phyloP scores from a whole-genome alignment of 1,284 basidiomycete genomes.

The Erythrobasidium hasegawianum region DNA sequence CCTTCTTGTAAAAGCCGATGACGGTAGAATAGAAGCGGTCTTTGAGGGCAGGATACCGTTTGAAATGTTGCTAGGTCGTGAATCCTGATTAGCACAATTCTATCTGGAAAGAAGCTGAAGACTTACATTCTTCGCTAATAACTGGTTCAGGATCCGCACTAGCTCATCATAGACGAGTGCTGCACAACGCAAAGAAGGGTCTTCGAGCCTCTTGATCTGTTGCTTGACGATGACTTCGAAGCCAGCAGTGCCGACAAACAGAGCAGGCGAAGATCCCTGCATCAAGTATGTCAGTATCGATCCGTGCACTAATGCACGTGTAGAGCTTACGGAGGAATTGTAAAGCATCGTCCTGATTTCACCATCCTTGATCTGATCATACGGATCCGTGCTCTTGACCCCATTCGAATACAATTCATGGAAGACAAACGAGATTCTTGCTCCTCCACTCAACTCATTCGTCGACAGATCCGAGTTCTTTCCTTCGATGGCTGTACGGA shows the following conservation, averaged over 20 bases:
- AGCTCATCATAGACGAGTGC: constrained; percentile 94
- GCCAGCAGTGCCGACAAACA: constrained; percentile 93
- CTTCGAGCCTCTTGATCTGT: constrained; percentile 93
- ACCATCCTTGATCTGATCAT: constrained; percentile 96
- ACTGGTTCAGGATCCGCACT: constrained; percentile 86
- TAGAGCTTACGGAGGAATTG: constrained; percentile 87
- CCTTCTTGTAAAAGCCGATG: constrained; percentile 89
- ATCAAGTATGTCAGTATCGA: neutral
- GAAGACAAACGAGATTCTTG: constrained; percentile 96
- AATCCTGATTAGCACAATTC: neutral
- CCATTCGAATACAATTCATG: constrained; percentile 97
- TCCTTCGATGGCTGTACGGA: constrained; percentile 93
- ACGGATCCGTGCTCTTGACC: constrained; percentile 91
- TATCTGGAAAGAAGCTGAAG: neutral
- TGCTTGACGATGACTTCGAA: constrained; percentile 99
- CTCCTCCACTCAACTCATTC: constrained; percentile 94
- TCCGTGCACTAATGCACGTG: too few species aligned
- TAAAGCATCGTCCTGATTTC: constrained; percentile 94
- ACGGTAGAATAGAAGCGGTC: constrained; percentile 93
- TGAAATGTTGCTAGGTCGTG: constrained; percentile 83
- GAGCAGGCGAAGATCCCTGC: constrained; percentile 87
- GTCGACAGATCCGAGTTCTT: constrained; percentile 90
- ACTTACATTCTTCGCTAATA: constrained; percentile 81
- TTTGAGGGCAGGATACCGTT: constrained; percentile 86
- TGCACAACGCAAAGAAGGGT: constrained; percentile 87